phyloP scores from a whole-genome alignment of 345 rosid species.

The Sisymbrium altissimum region DNA sequence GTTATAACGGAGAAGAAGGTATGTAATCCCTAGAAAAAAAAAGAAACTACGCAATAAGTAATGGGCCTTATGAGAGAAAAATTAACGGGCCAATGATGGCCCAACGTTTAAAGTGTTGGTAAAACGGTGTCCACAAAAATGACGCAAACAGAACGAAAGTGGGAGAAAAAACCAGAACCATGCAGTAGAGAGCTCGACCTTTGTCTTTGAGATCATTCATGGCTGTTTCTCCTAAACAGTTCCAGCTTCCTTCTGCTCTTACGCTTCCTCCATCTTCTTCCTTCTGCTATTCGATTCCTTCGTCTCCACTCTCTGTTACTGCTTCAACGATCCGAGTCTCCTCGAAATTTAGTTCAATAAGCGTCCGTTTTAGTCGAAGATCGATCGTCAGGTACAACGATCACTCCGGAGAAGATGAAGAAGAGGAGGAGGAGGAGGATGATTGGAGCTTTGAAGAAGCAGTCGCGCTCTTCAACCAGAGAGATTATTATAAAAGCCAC shows the following conservation, averaged over 20 bases:
- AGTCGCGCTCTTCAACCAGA: slow-evolving; percentile 56
- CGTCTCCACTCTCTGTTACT: neutral
- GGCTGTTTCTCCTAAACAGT: slow-evolving; percentile 13
- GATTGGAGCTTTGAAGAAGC: slow-evolving; percentile 53
- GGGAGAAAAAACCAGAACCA: slow-evolving; percentile 13
- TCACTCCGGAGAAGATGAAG: slow-evolving; percentile 16
- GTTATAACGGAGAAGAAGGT: too few relatives aligned
- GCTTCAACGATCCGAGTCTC: slow-evolving; percentile 13
- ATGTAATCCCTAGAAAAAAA: too few relatives aligned
- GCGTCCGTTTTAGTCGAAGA: slow-evolving; percentile 24
- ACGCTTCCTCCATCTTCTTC: slow-evolving; percentile 14
- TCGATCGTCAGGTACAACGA: slow-evolving; percentile 32
- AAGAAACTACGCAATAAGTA: neutral
- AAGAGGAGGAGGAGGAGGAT: slow-evolving; percentile 28
- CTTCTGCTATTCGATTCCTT: neutral
- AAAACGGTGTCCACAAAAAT: slow-evolving; percentile 30
- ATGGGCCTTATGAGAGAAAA: neutral
- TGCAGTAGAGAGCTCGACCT: slow-evolving; percentile 5
- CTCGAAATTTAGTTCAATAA: neutral
- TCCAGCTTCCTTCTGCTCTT: slow-evolving; percentile 14
- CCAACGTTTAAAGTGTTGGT: neutral
- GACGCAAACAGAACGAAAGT: slow-evolving; percentile 3
- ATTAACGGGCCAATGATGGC: neutral
- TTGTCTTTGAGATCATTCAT: slow-evolving; percentile 11
- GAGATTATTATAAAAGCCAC: slow-evolving; percentile 81